These are phyloP conservation scores for Hypoxylon intermedium DNA, from an alignment of 495 filamentous ascomycete genomes.

Conservation along the genomic window DNA sequence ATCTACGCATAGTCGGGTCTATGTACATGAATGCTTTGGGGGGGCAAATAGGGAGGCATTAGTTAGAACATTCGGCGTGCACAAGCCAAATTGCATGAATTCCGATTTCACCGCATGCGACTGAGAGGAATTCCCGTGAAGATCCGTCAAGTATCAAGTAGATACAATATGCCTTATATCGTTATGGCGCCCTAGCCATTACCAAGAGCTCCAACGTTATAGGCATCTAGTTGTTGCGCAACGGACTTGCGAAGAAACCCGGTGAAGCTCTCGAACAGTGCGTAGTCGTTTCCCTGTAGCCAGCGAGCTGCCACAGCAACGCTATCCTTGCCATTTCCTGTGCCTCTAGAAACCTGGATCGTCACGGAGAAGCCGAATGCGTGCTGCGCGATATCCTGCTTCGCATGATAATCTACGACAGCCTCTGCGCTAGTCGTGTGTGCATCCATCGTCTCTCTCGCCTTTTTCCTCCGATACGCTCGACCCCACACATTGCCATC, in stretches of 20 bases:
- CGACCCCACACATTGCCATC: slow-evolving; percentile 60
- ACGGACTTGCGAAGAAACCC: slow-evolving; percentile 68
- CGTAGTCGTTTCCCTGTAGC: slow-evolving; percentile 75
- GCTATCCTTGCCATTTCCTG: slow-evolving; percentile 17
- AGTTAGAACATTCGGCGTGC: too few species aligned
- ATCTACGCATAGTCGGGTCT: too few species aligned
- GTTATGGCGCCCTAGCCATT: background rate
- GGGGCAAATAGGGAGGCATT: too few species aligned
- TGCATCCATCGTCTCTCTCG: slow-evolving; percentile 53
- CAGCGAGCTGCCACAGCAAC: slow-evolving; percentile 66
- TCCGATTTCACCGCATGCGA: too few species aligned
- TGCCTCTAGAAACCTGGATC: slow-evolving; percentile 11
- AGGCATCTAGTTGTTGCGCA: background rate
- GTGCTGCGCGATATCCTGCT: slow-evolving; percentile 11
- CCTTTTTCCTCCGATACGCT: slow-evolving; percentile 51
- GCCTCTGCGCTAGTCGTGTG: slow-evolving; percentile 17
- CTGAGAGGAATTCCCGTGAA: too few species aligned
- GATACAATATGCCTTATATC: too few species aligned
- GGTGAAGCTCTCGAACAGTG: slow-evolving; percentile 87
- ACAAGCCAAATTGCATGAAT: too few species aligned
- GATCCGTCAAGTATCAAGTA: too few species aligned
- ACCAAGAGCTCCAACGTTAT: background rate
- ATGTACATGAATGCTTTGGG: too few species aligned
- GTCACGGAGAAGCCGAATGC: slow-evolving; percentile 57
- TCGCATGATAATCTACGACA: too few species aligned